These are phyloP conservation scores for Poa annua DNA, from an alignment of 176 grass and related monocot species.

Conservation along the genomic window DNA sequence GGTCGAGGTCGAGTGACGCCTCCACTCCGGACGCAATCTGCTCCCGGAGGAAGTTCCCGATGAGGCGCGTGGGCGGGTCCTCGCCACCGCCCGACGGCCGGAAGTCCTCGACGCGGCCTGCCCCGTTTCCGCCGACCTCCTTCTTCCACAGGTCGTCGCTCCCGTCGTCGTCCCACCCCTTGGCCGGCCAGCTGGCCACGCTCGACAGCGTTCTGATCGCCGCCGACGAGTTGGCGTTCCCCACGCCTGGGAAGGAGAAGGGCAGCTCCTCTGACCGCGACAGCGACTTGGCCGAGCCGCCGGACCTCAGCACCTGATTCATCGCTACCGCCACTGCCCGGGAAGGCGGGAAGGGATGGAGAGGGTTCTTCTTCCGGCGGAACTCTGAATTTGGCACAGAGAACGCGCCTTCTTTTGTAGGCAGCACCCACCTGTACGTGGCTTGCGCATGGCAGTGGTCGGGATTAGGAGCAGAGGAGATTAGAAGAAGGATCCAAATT, in stretches of 20 bases:
- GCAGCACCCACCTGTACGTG: too few relatives aligned
- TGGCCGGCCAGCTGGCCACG: conserved; percentile 31
- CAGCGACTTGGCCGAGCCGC: neutral
- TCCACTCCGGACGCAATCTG: conserved; percentile 60
- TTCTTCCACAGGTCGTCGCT: conserved; percentile 52
- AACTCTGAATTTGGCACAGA: too few relatives aligned
- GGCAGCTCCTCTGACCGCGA: neutral
- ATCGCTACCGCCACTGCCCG: neutral
- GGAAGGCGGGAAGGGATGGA: too few relatives aligned
- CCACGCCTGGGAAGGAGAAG: neutral
- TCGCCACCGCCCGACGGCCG: conserved; percentile 4
- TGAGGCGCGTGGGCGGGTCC: conserved; percentile 83
- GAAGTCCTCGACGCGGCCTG: conserved; percentile 34
- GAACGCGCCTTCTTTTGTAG: too few relatives aligned
- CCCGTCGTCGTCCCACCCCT: conserved; percentile 62
- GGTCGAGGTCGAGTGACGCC: conserved; percentile 61
- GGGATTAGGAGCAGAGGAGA: too few relatives aligned
- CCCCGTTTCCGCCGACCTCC: neutral
- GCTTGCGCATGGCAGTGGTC: too few relatives aligned
- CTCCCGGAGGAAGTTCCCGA: conserved; percentile 70
- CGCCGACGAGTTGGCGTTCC: neutral
- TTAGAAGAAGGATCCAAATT: too few relatives aligned
- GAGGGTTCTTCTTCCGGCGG: too few relatives aligned
- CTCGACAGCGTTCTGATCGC: neutral
- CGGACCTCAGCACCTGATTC: neutral